Base-by-base conservation (phyloP, 1,284 basidiomycete species). In the Ganoderma leucocontextum region DNA sequence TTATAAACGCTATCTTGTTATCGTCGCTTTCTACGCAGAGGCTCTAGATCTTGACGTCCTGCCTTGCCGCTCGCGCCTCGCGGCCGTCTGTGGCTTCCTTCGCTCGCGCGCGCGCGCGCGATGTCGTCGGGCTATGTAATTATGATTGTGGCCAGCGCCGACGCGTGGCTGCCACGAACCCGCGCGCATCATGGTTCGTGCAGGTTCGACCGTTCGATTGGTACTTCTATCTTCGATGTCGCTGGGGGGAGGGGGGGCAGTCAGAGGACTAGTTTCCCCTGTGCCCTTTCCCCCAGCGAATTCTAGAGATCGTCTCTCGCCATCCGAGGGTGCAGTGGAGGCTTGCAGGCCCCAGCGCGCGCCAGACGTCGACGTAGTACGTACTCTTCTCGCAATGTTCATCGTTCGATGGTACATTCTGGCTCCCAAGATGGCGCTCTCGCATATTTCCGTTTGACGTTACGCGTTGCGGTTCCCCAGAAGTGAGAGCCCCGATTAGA, bases 301-400 rank as follows among this genome's bases (percentile, higher is more conserved):
- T 62, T 62, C 60, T 12, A 62, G 25, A 47, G 60, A 62, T 62
- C 60, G 33, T 62, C 60, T 35, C 25, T 47, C 42, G n/a, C 59
- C 17, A n/a, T 29, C 17, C 36, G n/a, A 25, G 12, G 25, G 7
- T 60, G 60, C 3, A 35, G 35, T 58, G 33, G n/a, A 47, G 44
- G 44, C 49, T 42, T 15, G 19, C 15, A 19, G 36, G 60, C 7
- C 39, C 25, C 22, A 8, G 25, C 38, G 39, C 22, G 15, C 39
- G 39, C 22, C 15, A 1, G 25, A 13, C 38, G 3, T 29, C n/a
- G n/a, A n/a, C n/a, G 13, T 2, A 29, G 38, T 41, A 39, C 38
- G 60, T 29, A 38, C 36, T 10, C 36, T 42, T 44, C 38, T 44
- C 39, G 38, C 39, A 9, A 42, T 12, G 29, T 8, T 42, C n/a